Conservation (phyloP, 116 monocot species). For the Phalaenopsis hybrid region DNA sequence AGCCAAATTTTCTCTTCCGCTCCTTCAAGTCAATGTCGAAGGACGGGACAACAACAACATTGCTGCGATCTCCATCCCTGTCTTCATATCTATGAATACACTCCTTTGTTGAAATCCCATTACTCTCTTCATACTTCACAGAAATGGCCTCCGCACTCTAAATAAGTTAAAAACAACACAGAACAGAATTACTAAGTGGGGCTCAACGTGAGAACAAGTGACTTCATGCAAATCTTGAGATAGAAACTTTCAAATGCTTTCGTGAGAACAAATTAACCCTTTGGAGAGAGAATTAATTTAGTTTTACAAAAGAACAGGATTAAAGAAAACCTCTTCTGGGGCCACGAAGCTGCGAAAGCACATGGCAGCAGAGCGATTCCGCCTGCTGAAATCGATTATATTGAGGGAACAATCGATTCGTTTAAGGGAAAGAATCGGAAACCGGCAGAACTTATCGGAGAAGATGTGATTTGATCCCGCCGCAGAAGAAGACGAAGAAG, state of each 20-base stretch:
- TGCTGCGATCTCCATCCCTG: conserved; percentile 5
- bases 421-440: no score
- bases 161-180: not conserved
- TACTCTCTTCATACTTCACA: conserved; percentile 15
- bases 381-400: not conserved
- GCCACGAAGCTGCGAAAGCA: not conserved
- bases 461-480: not conserved
- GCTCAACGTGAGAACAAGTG: no score
- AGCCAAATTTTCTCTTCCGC: not conserved
- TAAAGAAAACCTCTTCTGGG: conserved; percentile 9
- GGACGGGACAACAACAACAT: conserved; percentile 7
- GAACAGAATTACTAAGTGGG: no score
- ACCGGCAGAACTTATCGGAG: not conserved
- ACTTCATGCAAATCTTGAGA: no score
- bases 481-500: not conserved
- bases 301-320: not conserved
- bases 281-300: not conserved
- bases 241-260: no score
- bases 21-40: conserved; percentile 18
- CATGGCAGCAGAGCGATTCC: not conserved
- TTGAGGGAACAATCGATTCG: not conserved
- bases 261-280: no score
- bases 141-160: conserved; percentile 10
- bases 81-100: not conserved
- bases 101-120: not conserved